Percentiles rank a stretch among this genome's conserved stretches.
Conservation (phyloP, 306 rosid species). For the Pterocarpus santalinus region DNA sequence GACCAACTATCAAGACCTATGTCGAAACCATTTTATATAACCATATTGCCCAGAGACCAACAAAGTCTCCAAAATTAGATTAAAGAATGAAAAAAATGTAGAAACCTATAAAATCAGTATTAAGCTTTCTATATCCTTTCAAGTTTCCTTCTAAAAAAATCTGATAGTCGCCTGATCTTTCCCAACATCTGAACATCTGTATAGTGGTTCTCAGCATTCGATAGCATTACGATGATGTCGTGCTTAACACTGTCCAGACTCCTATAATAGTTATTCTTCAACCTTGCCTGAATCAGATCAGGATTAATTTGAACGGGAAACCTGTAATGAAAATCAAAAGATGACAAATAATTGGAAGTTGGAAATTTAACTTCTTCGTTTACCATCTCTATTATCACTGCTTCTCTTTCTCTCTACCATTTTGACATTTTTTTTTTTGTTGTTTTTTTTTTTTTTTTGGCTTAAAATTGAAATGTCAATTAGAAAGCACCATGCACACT, state of each 20-base stretch:
- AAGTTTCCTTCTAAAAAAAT: slow-evolving; percentile 66
- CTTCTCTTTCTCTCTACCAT: background rate
- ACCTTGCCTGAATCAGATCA: slow-evolving; percentile 68
- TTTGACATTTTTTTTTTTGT: background rate
- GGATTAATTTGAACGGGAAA: slow-evolving; percentile 73
- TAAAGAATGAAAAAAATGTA: slow-evolving; percentile 47
- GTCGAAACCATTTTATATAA: slow-evolving; percentile 48
- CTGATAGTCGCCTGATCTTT: slow-evolving; percentile 55
- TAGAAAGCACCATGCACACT: background rate
- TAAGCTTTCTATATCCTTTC: slow-evolving; percentile 60
- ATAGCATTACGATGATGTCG: slow-evolving; percentile 71
- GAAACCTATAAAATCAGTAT: slow-evolving; percentile 43
- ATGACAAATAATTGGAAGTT: slow-evolving; percentile 31
- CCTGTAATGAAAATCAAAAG: slow-evolving; percentile 61
- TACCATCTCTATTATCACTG: background rate
- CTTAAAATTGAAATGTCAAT: background rate
- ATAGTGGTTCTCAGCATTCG: slow-evolving; percentile 61
- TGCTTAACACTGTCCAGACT: slow-evolving; percentile 74
- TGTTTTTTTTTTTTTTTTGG: background rate
- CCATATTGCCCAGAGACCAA: slow-evolving; percentile 35
- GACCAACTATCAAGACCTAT: slow-evolving; percentile 37
- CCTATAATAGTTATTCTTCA: slow-evolving; percentile 74
- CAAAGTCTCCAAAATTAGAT: slow-evolving; percentile 54
- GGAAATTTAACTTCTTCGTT: background rate
- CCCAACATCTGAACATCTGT: slow-evolving; percentile 38